These are phyloP conservation scores for Euphrasia confusa DNA, from an alignment of 257 asterid species.

Conservation along the genomic window DNA sequence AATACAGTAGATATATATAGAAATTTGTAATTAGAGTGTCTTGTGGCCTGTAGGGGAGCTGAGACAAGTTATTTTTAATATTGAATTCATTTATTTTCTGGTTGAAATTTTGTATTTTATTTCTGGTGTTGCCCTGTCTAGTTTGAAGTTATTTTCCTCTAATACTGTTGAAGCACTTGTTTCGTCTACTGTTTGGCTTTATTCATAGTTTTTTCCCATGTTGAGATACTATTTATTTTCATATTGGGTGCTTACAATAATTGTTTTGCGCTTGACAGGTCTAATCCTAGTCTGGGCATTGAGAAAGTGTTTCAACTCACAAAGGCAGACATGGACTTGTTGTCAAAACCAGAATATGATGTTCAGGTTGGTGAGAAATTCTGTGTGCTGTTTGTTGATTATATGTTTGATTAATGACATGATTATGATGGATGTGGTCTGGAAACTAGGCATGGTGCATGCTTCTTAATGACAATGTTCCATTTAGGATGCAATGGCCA, in stretches of 20 bases:
- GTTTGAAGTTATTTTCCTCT: conserved; percentile 4
- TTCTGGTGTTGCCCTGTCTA: conserved; percentile 6
- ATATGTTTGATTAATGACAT: conserved; percentile 9
- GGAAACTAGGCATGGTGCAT: conserved; percentile 89
- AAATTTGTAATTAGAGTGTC: conserved; percentile 7
- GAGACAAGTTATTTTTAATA: neutral
- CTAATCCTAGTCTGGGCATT: conserved; percentile 77
- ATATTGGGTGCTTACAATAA: conserved; percentile 13
- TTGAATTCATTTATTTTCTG: neutral
- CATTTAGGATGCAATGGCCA: conserved; percentile 99
- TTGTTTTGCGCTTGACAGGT: conserved; percentile 35
- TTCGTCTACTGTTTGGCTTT: conserved; percentile 10
- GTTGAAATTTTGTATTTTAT: conserved; percentile 1
- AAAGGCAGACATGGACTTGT: conserved; percentile 76
- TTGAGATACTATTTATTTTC: conserved; percentile 10
- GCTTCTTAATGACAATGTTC: conserved; percentile 97
- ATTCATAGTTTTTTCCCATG: conserved; percentile 6
- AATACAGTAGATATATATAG: neutral
- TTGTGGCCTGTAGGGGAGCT: conserved; percentile 7
- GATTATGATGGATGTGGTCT: conserved; percentile 14
- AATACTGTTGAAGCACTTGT: conserved; percentile 13
- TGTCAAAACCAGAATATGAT: conserved; percentile 76
- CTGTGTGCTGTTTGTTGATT: conserved; percentile 6
- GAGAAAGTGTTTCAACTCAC: conserved; percentile 91
- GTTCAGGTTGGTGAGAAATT: conserved; percentile 68